These are phyloP conservation scores for Russula virescens DNA, from an alignment of 768 basidiomycete genomes.

Conservation along the genomic window DNA sequence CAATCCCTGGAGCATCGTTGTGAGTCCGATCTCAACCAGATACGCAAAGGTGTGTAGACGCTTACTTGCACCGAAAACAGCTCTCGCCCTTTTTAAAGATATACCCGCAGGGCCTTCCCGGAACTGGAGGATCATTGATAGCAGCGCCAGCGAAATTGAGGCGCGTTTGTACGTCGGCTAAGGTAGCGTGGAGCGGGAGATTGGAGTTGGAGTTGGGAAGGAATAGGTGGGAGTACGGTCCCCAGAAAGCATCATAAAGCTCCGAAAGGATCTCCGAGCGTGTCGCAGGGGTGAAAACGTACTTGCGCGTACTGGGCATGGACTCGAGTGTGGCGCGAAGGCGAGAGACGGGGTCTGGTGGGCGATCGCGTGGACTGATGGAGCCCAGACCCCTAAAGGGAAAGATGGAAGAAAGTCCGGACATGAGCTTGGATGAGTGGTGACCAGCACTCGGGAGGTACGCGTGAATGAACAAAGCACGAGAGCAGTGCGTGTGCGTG, in stretches of 20 bases:
- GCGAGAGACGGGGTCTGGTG: conserved; percentile 60
- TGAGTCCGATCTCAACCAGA: conserved; percentile 1
- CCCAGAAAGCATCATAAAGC: conserved; percentile 80
- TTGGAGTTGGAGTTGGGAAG: conserved; percentile 58
- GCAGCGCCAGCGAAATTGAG: conserved; percentile 52
- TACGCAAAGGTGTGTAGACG: conserved; percentile 15
- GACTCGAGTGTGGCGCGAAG: conserved; percentile 74
- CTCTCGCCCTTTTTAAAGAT: conserved; percentile 89
- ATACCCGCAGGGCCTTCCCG: conserved; percentile 75
- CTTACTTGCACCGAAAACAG: conserved; percentile 92
- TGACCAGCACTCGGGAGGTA: conserved; percentile 4
- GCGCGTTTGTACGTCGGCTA: conserved; percentile 65
- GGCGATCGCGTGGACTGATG: conserved; percentile 51
- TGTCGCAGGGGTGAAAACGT: conserved; percentile 64
- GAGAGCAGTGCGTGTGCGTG: background rate
- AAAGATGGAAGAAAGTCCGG: conserved; percentile 41
- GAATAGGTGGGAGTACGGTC: conserved; percentile 65
- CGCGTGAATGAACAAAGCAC: background rate
- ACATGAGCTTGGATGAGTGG: conserved; percentile 31
- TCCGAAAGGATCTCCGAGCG: conserved; percentile 78
- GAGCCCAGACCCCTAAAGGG: conserved; percentile 47
- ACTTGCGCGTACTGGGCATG: conserved; percentile 75
- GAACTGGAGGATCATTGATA: conserved; percentile 51
- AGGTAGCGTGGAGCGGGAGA: conserved; percentile 54
- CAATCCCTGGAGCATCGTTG: conserved; percentile 60